Percentiles rank a stretch among this genome's conserved stretches.
Conservation (phyloP, 2,329 filamentous ascomycete genomes). For the Conoideocrella luteorostrata region DNA sequence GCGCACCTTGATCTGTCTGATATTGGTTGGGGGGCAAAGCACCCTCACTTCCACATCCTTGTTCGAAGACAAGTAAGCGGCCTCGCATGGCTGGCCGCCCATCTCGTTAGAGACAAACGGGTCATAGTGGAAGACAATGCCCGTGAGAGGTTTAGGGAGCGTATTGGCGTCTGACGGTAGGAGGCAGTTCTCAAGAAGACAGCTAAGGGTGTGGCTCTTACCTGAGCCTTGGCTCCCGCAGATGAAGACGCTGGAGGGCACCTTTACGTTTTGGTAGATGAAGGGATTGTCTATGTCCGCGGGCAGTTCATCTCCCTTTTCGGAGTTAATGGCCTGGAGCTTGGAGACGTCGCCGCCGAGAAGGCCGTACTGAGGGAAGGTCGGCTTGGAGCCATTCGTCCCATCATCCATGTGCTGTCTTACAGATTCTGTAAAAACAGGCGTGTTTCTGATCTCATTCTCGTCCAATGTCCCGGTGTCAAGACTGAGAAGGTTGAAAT, state of each 20-base stretch:
- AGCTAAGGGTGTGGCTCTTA: constrained; percentile 56
- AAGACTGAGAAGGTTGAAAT: constrained; percentile 1
- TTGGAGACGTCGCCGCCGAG: constrained; percentile 11
- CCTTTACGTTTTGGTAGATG: constrained; percentile 39
- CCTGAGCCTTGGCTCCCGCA: constrained; percentile 60
- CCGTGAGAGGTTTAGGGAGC: constrained; percentile 47
- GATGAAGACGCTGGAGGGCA: constrained; percentile 54
- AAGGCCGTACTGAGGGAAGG: constrained; percentile 15
- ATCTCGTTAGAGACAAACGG: constrained; percentile 41
- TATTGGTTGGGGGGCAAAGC: constrained; percentile 48
- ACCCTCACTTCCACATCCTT: constrained; percentile 41
- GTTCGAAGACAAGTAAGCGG: constrained; percentile 45
- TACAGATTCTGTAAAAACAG: constrained; percentile 15
- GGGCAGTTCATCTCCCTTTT: too few relatives aligned
- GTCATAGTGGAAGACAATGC: constrained; percentile 61
- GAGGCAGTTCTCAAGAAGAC: constrained; percentile 51
- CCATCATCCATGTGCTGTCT: not conserved
- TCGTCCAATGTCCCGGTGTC: constrained; percentile 4
- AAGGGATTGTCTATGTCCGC: constrained; percentile 18
- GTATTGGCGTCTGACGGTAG: constrained; percentile 36
- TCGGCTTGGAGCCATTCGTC: not conserved
- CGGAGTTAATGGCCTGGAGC: not conserved
- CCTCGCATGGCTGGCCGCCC: constrained; percentile 52
- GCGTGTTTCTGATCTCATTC: constrained; percentile 10
- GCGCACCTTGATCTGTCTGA: constrained; percentile 29